Evolutionary conservation across 2,329 filamentous ascomycete species (phyloP).

Genomic region (Trichoderma sp.): DNA sequence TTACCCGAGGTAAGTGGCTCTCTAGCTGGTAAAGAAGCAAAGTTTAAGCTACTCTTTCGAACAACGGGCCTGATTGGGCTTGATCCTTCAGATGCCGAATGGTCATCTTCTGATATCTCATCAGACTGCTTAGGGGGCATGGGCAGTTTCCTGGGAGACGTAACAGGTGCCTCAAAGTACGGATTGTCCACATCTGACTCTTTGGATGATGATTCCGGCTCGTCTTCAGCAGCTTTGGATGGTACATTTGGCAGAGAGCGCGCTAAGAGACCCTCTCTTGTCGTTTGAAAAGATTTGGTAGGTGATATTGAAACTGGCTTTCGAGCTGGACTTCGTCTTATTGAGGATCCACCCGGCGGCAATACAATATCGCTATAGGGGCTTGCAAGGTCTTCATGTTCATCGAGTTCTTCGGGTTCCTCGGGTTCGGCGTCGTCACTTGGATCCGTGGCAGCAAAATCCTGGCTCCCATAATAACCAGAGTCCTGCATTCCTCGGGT

Average conservation of each 20-base stretch:
- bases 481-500: conserved; percentile 56
- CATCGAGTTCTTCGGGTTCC: conserved; percentile 9
- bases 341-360: conserved; percentile 31
- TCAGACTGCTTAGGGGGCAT: neutral
- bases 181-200: conserved; percentile 28
- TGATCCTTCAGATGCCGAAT: conserved; percentile 69
- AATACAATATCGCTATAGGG: conserved; percentile 32
- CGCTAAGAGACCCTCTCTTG: conserved; percentile 50
- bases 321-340: conserved; percentile 35
- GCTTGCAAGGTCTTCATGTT: conserved; percentile 32
- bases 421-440: conserved; percentile 34
- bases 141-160: conserved; percentile 1
- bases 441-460: conserved; percentile 38
- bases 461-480: conserved; percentile 72
- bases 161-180: conserved; percentile 16
- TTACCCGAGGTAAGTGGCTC: conserved; percentile 86
- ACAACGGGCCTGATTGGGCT: conserved; percentile 77
- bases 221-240: neutral
- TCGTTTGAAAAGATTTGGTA: conserved; percentile 48
- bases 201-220: conserved; percentile 6
- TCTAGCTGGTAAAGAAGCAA: conserved; percentile 87
- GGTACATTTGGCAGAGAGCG: conserved; percentile 30
- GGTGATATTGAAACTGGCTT: conserved; percentile 39
- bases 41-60: conserved; percentile 93
- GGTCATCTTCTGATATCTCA: conserved; percentile 41